Evolutionary conservation across 192 early-diverging fungal species (phyloP).

Genomic region (Blastocladiella britannica): DNA sequence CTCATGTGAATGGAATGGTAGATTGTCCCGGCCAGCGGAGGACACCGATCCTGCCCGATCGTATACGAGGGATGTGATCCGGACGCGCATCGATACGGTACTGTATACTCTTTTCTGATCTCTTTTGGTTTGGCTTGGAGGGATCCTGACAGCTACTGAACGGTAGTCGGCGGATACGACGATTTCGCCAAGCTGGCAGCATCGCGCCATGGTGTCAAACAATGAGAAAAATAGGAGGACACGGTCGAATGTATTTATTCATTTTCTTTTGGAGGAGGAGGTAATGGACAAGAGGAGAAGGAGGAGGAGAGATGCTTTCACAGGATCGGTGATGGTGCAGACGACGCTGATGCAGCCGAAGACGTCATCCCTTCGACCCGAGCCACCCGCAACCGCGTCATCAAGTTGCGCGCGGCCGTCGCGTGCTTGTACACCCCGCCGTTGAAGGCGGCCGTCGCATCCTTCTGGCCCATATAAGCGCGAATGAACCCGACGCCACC

Average conservation of each 20-base stretch:
- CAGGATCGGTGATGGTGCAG: too few species aligned
- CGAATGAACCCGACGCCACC: slow-evolving; percentile 57
- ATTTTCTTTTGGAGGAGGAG: slow-evolving; percentile 5
- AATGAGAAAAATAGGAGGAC: too few species aligned
- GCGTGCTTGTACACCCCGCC: slow-evolving; percentile 78
- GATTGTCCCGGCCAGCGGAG: not conserved
- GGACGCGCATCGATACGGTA: not conserved
- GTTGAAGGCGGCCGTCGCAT: slow-evolving; percentile 68
- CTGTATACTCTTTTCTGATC: too few species aligned
- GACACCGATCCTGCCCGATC: not conserved
- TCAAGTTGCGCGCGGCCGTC: slow-evolving; percentile 68
- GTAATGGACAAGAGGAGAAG: too few species aligned
- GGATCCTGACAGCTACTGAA: too few species aligned
- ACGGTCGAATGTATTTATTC: too few species aligned
- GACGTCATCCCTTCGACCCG: slow-evolving; percentile 2
- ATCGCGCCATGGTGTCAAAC: not conserved
- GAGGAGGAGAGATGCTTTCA: too few species aligned
- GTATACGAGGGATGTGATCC: not conserved
- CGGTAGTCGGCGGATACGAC: not conserved
- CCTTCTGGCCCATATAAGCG: slow-evolving; percentile 55
- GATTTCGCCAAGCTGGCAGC: not conserved
- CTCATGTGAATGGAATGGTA: too few species aligned
- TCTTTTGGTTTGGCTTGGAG: too few species aligned
- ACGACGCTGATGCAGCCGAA: too few species aligned
- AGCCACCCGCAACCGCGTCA: slow-evolving; percentile 46